A percentile compares a stretch with the other conserved stretches of the same genome.
These are phyloP conservation scores for Pleurotus citrinopileatus DNA, from an alignment of 768 basidiomycete species.

Conservation along the genomic window DNA sequence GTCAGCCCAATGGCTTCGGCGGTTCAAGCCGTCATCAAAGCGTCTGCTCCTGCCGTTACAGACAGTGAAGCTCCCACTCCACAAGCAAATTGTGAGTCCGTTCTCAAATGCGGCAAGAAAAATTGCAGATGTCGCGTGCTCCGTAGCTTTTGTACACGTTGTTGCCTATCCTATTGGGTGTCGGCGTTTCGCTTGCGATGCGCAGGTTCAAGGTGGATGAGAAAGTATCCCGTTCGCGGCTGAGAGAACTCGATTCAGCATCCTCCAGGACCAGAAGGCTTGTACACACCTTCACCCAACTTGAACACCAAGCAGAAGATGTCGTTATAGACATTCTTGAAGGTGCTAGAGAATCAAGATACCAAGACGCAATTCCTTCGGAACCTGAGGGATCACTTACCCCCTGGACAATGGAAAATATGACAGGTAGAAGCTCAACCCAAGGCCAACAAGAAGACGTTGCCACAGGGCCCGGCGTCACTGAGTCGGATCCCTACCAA, in stretches of 20 bases:
- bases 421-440: background rate
- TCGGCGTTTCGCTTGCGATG: constrained; percentile 3
- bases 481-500: background rate
- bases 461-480: background rate
- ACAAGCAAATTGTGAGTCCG: constrained; percentile 4
- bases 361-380: constrained; percentile 13
- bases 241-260: background rate
- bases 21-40: constrained; percentile 5
- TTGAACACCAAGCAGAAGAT: background rate
- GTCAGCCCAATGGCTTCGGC: constrained; percentile 2
- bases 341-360: constrained; percentile 25
- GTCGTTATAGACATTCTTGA: constrained; percentile 6
- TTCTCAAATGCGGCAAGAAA: background rate
- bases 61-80: constrained; percentile 6
- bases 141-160: background rate
- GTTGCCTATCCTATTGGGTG: background rate
- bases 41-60: constrained; percentile 11
- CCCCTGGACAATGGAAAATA: constrained; percentile 5
- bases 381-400: background rate
- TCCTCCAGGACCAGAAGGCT: constrained; percentile 22
- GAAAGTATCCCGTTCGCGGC: background rate
- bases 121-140: background rate
- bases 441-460: background rate
- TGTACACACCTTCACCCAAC: background rate
- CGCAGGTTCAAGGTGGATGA: constrained; percentile 6